phyloP scores from a whole-genome alignment of 257 asterid genomes.

The Cynanchum wilfordii region DNA sequence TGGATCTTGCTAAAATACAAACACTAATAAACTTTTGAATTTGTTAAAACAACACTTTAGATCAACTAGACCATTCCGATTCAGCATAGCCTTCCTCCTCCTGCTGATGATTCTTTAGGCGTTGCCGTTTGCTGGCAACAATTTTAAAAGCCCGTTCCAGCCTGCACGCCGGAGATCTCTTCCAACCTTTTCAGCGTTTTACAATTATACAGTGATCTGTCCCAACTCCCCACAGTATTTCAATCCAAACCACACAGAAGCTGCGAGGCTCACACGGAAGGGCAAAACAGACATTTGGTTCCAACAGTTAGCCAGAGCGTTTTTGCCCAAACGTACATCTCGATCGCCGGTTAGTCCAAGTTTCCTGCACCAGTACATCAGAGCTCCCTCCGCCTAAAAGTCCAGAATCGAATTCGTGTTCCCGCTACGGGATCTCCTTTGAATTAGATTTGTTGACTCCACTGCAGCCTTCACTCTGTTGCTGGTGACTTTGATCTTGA shows the following conservation, averaged over 20 bases:
- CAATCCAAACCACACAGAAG: conserved; percentile 56
- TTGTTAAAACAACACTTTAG: not conserved
- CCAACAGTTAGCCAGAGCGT: conserved; percentile 30
- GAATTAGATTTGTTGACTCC: not conserved
- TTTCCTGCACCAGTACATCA: conserved; percentile 42
- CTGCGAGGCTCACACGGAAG: conserved; percentile 45
- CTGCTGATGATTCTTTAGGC: conserved; percentile 16
- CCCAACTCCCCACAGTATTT: conserved; percentile 19
- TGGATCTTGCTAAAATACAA: not conserved
- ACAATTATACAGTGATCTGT: conserved; percentile 15
- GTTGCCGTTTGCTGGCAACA: conserved; percentile 13
- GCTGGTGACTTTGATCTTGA: too few relatives aligned
- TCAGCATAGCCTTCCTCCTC: conserved; percentile 55
- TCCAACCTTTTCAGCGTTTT: conserved; percentile 37
- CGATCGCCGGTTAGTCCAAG: conserved; percentile 31
- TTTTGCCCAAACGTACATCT: conserved; percentile 26
- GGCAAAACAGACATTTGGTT: conserved; percentile 37
- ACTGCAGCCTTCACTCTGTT: not conserved
- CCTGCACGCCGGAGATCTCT: conserved; percentile 55
- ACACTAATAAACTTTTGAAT: not conserved
- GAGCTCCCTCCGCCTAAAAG: conserved; percentile 33
- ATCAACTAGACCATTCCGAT: conserved; percentile 34
- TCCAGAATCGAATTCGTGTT: not conserved
- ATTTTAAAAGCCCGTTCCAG: conserved; percentile 26
- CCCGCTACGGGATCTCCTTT: not conserved